These are phyloP conservation scores for Ceraceosorus guamensis DNA, from an alignment of 1,284 basidiomycete genomes.

Conservation along the genomic window DNA sequence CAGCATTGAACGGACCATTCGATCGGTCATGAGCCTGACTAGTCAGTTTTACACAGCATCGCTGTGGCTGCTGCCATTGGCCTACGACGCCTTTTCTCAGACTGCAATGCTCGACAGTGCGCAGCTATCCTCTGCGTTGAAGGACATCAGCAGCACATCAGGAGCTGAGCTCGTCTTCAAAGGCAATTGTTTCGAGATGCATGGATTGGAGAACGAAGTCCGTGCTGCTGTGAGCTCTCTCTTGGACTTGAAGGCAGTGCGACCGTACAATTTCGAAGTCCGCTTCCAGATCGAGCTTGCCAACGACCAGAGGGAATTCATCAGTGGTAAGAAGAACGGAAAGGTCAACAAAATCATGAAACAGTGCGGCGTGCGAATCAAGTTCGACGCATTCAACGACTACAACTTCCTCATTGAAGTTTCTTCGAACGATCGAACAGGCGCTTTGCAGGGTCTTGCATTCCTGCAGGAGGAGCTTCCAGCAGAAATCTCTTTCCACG, in stretches of 20 bases:
- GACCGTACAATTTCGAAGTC: conserved; percentile 93
- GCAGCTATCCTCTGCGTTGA: conserved; percentile 75
- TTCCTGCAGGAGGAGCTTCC: conserved; percentile 92
- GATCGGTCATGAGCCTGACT: conserved; percentile 89
- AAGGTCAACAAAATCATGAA: conserved; percentile 55
- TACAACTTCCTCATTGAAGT: conserved; percentile 96
- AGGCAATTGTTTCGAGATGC: conserved; percentile 93
- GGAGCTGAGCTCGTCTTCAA: conserved; percentile 96
- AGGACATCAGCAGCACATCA: conserved; percentile 75
- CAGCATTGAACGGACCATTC: conserved; percentile 88
- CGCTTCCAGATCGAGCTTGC: conserved; percentile 97
- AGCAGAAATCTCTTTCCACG: conserved; percentile 98
- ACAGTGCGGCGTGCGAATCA: conserved; percentile 76
- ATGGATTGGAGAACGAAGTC: conserved; percentile 89
- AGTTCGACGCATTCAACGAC: conserved; percentile 98
- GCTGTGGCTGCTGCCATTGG: conserved; percentile 86
- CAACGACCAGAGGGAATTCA: conserved; percentile 96
- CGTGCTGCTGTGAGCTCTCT: conserved; percentile 76
- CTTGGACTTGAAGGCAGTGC: conserved; percentile 81
- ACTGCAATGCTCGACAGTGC: conserved; percentile 72
- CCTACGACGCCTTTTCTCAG: conserved; percentile 83
- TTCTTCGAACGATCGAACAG: conserved; percentile 51
- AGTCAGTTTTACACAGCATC: conserved; percentile 93
- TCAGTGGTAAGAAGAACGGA: conserved; percentile 54
- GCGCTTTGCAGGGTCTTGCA: conserved; percentile 77